A percentile compares a stretch with the other conserved stretches of the same genome.
Evolutionary conservation across 768 basidiomycete species (phyloP).

Genomic region (Crucibulum laeve): DNA sequence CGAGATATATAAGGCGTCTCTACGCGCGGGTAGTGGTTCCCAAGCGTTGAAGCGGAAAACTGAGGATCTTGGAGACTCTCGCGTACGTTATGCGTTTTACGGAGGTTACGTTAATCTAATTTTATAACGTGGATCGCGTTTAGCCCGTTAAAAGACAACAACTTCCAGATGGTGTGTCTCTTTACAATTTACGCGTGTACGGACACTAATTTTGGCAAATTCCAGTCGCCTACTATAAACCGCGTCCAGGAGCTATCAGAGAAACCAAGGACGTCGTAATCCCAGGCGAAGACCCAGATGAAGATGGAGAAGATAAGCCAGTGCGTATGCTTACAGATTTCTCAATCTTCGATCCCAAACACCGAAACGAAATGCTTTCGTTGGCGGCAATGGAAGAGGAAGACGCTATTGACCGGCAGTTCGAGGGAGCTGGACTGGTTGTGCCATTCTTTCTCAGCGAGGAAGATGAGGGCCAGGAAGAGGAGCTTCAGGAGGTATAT

Average conservation of each 20-base stretch:
- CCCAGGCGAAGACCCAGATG: constrained; percentile 35
- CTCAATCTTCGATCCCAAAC: constrained; percentile 52
- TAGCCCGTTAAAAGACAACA: too few relatives aligned
- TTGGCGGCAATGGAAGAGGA: constrained; percentile 42
- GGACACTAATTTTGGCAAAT: too few relatives aligned
- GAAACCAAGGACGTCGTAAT: constrained; percentile 34
- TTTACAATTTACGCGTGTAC: too few relatives aligned
- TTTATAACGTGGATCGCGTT: too few relatives aligned
- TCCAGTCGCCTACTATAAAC: constrained; percentile 35
- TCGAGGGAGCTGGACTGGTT: constrained; percentile 57
- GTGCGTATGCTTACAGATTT: constrained; percentile 57
- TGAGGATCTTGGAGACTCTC: constrained; percentile 9
- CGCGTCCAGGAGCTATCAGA: constrained; percentile 20
- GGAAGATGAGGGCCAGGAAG: constrained; percentile 63
- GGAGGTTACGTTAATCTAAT: neutral
- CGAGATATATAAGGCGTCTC: too few relatives aligned
- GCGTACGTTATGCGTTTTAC: constrained; percentile 10
- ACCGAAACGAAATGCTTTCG: constrained; percentile 40
- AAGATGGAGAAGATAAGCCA: constrained; percentile 40
- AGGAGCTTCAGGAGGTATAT: constrained; percentile 33
- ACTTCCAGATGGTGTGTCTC: too few relatives aligned
- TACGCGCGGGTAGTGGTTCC: neutral
- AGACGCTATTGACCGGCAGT: constrained; percentile 30
- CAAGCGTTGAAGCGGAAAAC: constrained; percentile 7
- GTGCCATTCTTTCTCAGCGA: constrained; percentile 42